Evolutionary conservation across 2,329 filamentous ascomycete genomes (phyloP).

Genomic region (Achaetomium macrosporum): DNA sequence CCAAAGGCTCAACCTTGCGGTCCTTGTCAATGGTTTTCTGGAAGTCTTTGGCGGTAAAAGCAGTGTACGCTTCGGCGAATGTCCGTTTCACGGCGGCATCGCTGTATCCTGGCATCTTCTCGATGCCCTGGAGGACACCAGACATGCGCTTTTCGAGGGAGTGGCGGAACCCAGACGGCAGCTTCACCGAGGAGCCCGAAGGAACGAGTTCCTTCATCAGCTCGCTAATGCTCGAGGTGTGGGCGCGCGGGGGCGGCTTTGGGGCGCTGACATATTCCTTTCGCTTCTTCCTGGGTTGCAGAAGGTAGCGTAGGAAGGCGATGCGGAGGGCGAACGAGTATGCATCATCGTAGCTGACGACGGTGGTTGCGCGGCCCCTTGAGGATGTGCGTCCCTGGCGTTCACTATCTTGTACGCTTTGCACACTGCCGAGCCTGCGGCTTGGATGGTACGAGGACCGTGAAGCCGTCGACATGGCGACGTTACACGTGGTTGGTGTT

Average conservation of each 20-base stretch:
- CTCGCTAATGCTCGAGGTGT: slow-evolving; percentile 73
- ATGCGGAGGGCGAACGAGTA: slow-evolving; percentile 87
- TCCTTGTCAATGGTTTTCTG: slow-evolving; percentile 92
- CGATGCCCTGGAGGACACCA: slow-evolving; percentile 72
- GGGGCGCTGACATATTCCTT: slow-evolving; percentile 74
- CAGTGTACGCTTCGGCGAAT: slow-evolving; percentile 90
- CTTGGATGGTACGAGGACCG: slow-evolving; percentile 41
- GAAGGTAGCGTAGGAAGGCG: slow-evolving; percentile 85
- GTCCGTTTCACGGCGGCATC: slow-evolving; percentile 88
- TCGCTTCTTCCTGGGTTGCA: slow-evolving; percentile 84
- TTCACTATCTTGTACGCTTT: slow-evolving; percentile 31
- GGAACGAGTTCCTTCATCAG: slow-evolving; percentile 78
- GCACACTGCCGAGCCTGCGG: slow-evolving; percentile 35
- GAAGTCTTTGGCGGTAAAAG: slow-evolving; percentile 83
- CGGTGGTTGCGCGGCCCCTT: slow-evolving; percentile 37
- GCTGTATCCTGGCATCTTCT: slow-evolving; percentile 80
- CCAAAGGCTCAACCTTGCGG: slow-evolving; percentile 81
- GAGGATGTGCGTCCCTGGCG: slow-evolving; percentile 41
- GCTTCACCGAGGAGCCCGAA: slow-evolving; percentile 42
- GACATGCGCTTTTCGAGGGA: slow-evolving; percentile 66
- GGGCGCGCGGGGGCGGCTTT: slow-evolving; percentile 53
- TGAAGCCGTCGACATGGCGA: slow-evolving; percentile 47
- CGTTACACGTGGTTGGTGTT: background rate
- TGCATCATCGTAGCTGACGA: slow-evolving; percentile 68
- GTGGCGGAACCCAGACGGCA: slow-evolving; percentile 49